Evolutionary conservation across 2,329 filamentous ascomycete genomes (phyloP).

Genomic region (Cryphonectria nitschkei): DNA sequence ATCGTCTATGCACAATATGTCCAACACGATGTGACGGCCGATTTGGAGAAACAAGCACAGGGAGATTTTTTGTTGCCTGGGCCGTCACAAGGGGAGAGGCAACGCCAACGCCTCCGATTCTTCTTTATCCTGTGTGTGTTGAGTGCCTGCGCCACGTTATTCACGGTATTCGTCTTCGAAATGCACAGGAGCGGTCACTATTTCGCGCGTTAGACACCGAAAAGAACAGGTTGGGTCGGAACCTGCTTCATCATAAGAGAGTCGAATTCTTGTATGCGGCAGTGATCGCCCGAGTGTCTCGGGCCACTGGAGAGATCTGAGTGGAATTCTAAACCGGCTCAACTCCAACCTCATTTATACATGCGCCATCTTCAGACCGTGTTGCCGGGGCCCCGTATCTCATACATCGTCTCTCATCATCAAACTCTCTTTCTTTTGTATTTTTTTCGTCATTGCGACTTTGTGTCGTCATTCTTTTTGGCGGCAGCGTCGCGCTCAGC

Average conservation of each 20-base stretch:
- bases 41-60: constrained; percentile 23
- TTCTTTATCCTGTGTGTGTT: constrained; percentile 23
- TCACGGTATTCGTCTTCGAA: constrained; percentile 25
- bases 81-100: constrained; percentile 5
- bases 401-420: constrained; percentile 19
- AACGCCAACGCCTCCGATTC: constrained; percentile 22
- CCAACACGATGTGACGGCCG: constrained; percentile 16
- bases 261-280: constrained; percentile 20
- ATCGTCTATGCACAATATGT: constrained; percentile 19
- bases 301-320: constrained; percentile 10
- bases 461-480: constrained; percentile 24
- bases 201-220: constrained; percentile 9
- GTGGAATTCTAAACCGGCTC: constrained; percentile 21
- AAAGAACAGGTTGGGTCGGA: not conserved
- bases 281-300: constrained; percentile 10
- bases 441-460: constrained; percentile 25
- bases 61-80: constrained; percentile 5
- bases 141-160: constrained; percentile 24
- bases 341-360: not conserved
- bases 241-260: constrained; percentile 7
- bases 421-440: not conserved
- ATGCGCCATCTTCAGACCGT: constrained; percentile 18
- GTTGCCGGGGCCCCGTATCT: constrained; percentile 14
- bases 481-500: constrained; percentile 28
- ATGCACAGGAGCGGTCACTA: constrained; percentile 24